phyloP scores from a whole-genome alignment of 345 rosid genomes.

The Salix dunnii region DNA sequence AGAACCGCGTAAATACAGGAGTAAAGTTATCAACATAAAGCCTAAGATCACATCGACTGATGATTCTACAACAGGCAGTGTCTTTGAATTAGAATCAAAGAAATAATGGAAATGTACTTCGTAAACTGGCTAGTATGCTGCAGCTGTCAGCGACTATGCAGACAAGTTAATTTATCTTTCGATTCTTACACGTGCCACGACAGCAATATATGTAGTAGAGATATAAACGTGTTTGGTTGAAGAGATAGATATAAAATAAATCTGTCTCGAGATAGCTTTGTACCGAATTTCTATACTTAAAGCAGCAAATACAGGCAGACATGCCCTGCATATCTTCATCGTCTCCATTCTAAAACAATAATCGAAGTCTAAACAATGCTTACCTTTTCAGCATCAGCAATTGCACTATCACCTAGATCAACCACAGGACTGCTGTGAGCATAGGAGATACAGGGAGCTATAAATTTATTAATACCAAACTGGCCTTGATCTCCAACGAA shows the following conservation, averaged over 20 bases:
- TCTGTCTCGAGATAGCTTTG: too few species aligned
- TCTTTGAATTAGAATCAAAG: neutral
- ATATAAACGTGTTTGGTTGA: too few species aligned
- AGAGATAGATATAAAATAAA: too few species aligned
- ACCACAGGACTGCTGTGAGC: slow-evolving; percentile 29
- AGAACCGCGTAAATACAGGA: neutral
- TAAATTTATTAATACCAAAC: slow-evolving; percentile 51
- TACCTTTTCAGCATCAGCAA: slow-evolving; percentile 37
- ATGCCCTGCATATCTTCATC: too few species aligned
- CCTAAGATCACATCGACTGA: neutral
- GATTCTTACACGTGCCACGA: too few species aligned
- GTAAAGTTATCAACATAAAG: neutral
- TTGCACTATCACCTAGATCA: neutral
- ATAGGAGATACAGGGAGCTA: slow-evolving; percentile 71
- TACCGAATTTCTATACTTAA: too few species aligned
- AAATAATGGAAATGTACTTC: too few species aligned
- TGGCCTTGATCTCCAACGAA: slow-evolving; percentile 54
- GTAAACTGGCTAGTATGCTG: neutral
- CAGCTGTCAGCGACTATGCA: neutral
- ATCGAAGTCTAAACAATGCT: neutral
- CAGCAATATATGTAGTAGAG: too few species aligned
- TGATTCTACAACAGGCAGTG: neutral
- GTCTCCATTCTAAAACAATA: too few species aligned
- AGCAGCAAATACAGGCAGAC: too few species aligned
- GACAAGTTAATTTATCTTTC: neutral